phyloP scores from a whole-genome alignment of 2,329 filamentous ascomycete genomes.

The Colletotrichum viniferum region DNA sequence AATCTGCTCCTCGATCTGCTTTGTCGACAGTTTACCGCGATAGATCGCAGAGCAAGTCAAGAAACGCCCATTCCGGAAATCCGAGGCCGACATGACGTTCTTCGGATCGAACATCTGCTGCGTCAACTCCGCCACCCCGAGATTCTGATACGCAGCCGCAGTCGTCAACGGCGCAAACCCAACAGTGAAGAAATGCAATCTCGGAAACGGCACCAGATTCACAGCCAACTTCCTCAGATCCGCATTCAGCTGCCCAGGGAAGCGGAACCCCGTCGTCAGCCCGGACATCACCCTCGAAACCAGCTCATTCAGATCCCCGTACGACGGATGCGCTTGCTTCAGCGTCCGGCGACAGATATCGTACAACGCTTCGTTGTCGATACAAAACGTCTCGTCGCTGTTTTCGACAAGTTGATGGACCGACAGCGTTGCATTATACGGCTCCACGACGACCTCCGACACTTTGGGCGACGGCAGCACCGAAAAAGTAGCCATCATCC shows the following conservation, averaged over 20 bases:
- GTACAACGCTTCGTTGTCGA: conserved; percentile 99
- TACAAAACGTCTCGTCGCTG: conserved; percentile 99
- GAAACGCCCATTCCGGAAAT: conserved; percentile 99
- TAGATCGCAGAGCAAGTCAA: conserved; percentile 99
- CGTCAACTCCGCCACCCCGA: conserved; percentile 96
- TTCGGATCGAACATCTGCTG: conserved; percentile 99
- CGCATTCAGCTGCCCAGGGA: conserved; percentile 99
- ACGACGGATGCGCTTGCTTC: conserved; percentile 97
- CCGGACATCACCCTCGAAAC: conserved; percentile 99
- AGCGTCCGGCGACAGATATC: conserved; percentile 99
- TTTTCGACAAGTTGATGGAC: conserved; percentile 99
- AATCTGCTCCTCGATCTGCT: conserved; percentile 99
- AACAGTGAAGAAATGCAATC: conserved; percentile 99
- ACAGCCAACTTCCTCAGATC: conserved; percentile 99
- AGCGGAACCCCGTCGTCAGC: conserved; percentile 97
- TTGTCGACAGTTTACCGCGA: conserved; percentile 99
- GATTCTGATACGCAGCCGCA: conserved; percentile 88
- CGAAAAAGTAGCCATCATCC: conserved; percentile 99
- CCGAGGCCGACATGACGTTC: conserved; percentile 99
- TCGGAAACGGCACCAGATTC: conserved; percentile 99
- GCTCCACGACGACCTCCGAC: conserved; percentile 98
- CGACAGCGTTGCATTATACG: conserved; percentile 99
- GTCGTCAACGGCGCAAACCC: conserved; percentile 94
- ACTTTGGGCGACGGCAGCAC: conserved; percentile 99
- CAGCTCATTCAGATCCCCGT: conserved; percentile 98